phyloP scores from a whole-genome alignment of 192 early-diverging fungal genomes.

The Phlyctochytrium arcticum region DNA sequence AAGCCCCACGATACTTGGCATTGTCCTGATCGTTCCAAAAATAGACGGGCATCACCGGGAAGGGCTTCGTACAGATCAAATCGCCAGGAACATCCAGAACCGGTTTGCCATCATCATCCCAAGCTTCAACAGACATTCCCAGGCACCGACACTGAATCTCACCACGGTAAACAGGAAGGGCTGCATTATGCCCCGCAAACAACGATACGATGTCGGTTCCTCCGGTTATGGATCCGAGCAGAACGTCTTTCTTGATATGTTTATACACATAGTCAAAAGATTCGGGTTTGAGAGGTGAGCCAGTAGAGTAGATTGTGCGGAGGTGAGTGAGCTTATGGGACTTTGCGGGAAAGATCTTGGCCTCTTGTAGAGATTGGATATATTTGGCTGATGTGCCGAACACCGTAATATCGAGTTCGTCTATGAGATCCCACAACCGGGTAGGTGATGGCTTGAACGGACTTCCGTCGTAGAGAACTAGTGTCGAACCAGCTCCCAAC shows the following conservation, averaged over 20 bases:
- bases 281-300: slow-evolving; percentile 89
- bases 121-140: slow-evolving; percentile 94
- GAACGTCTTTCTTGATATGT: slow-evolving; percentile 77
- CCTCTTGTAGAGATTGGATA: slow-evolving; percentile 83
- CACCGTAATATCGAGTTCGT: slow-evolving; percentile 69
- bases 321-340: slow-evolving; percentile 59
- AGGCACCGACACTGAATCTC: slow-evolving; percentile 90
- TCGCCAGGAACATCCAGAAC: slow-evolving; percentile 77
- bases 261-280: slow-evolving; percentile 89
- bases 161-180: slow-evolving; percentile 88
- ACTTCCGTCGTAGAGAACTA: slow-evolving; percentile 80
- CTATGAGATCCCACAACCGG: slow-evolving; percentile 74
- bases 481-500: slow-evolving; percentile 38
- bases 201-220: slow-evolving; percentile 97
- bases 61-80: slow-evolving; percentile 85
- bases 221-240: slow-evolving; percentile 92
- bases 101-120: slow-evolving; percentile 62
- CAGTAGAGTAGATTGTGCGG: slow-evolving; percentile 85
- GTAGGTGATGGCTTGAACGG: slow-evolving; percentile 81
- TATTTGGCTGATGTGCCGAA: slow-evolving; percentile 97
- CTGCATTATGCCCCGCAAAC: slow-evolving; percentile 87
- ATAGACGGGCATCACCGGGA: slow-evolving; percentile 96
- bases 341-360: slow-evolving; percentile 52
- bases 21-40: slow-evolving; percentile 82
- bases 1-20: slow-evolving; percentile 79